A percentile compares a stretch with the other conserved stretches of the same genome.
These are phyloP conservation scores for Silybum marianum DNA, from an alignment of 129 eudicot species.

Conservation along the genomic window DNA sequence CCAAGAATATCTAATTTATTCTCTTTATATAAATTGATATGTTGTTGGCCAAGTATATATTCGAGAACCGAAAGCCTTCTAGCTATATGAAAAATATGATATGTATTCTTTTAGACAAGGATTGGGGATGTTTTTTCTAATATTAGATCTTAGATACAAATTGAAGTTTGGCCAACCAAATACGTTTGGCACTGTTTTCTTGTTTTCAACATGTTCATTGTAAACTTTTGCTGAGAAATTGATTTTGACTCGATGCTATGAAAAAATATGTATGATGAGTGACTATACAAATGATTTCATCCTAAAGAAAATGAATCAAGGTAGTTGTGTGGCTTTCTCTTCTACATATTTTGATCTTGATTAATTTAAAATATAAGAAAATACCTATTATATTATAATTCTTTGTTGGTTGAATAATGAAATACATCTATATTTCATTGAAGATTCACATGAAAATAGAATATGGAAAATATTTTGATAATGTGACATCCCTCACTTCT, in stretches of 20 bases:
- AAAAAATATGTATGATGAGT: too few relatives aligned
- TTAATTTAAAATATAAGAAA: too few relatives aligned
- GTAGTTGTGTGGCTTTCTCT: too few relatives aligned
- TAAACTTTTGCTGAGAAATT: not conserved
- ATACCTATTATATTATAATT: too few relatives aligned
- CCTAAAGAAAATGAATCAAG: too few relatives aligned
- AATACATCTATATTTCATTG: too few relatives aligned
- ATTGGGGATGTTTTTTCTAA: not conserved
- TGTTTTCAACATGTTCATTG: not conserved
- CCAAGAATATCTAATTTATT: not conserved
- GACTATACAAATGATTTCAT: too few relatives aligned
- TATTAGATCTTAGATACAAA: not conserved
- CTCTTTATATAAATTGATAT: not conserved
- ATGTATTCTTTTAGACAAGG: not conserved
- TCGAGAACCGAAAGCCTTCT: not conserved
- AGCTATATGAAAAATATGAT: not conserved
- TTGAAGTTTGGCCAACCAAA: not conserved
- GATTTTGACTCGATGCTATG: not conserved
- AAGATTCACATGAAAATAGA: too few relatives aligned
- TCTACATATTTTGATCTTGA: too few relatives aligned
- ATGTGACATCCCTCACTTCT: too few relatives aligned
- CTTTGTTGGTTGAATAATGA: too few relatives aligned
- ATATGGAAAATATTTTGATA: too few relatives aligned
- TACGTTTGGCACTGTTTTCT: not conserved
- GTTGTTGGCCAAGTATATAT: constrained; percentile 28